Evolutionary conservation across 73 alveolate genomes (phyloP).

Genomic region (Uronychia setigera): DNA sequence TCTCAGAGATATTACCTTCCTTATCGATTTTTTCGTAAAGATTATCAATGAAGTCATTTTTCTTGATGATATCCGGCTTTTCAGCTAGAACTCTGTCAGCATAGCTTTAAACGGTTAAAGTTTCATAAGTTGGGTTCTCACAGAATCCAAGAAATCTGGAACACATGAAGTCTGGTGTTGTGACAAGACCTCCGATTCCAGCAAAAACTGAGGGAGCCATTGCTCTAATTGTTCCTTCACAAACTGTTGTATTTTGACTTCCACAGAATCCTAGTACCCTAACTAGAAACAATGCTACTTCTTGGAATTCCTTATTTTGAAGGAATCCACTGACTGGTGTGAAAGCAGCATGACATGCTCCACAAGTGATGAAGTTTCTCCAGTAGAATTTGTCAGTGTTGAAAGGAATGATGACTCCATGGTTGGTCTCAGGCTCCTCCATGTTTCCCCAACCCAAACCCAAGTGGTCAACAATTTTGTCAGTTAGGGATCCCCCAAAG

Average conservation of each 20-base stretch:
- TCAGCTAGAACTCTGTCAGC: constrained; percentile 38
- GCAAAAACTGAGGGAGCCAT: constrained; percentile 44
- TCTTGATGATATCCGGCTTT: constrained; percentile 60
- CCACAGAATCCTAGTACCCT: neutral
- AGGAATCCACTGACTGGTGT: neutral
- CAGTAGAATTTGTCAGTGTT: neutral
- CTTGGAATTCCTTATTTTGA: neutral
- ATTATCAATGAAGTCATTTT: constrained; percentile 42
- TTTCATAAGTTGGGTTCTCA: constrained; percentile 7
- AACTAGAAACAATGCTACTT: neutral
- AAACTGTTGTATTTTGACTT: neutral
- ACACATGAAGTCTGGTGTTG: constrained; percentile 54
- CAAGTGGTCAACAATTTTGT: too few species aligned
- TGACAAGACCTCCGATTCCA: constrained; percentile 39
- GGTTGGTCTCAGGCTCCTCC: too few species aligned
- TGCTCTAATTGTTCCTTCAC: constrained; percentile 46
- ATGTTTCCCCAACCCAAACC: too few species aligned
- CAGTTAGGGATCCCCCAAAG: too few species aligned
- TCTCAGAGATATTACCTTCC: neutral
- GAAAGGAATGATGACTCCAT: neutral
- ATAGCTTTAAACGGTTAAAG: constrained; percentile 8
- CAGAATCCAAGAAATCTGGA: constrained; percentile 27
- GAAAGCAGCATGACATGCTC: neutral
- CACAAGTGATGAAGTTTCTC: constrained; percentile 12
- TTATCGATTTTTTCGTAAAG: constrained; percentile 29